Evolutionary conservation across 2,329 filamentous ascomycete genomes (phyloP), one percentile per base, ranked within the genome.

Genomic region (Arthrobotrys iridis): DNA sequence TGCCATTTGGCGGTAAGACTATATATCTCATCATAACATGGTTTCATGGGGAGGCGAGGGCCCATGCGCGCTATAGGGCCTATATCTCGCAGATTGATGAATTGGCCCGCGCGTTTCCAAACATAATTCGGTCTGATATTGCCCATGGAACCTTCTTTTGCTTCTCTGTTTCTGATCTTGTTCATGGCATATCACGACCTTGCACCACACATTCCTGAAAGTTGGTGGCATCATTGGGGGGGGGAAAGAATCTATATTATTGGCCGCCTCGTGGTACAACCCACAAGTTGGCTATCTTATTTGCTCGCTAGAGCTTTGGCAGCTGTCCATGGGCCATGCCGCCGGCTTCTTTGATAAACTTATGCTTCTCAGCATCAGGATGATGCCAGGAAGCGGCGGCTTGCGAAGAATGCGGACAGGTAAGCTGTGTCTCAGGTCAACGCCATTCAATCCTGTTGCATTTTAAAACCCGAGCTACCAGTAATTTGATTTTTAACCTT

Each of bases 391-490:
- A 35, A 70, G 62, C 63, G 62, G 70, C 62, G 62, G 62, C 70
- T 57, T 62, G 45, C 30, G 62, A 67, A 59, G 70, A 74, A 74
- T 63, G 70, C 55, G 55, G 37, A 48, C 52, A 52, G 62, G 57
- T 41, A 41, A 74, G 62, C 40, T 67, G 60, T 74, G 70, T 74
- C 70, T 74, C 62, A 74, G 62, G 55, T 65, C 70, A 74, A 74
- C 70, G 70, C 70, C 62, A 74, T 74, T 67, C 45, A 67, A 67
- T 74, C 62, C 70, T 74, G 70, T 74, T 74, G 70, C 70, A 74
- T 74, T 74, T 74, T 74, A 74, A 74, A 74, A 62, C 55, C 33
- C 52, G 55, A 67, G 57, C 70, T 59, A 74, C 70, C 55, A 60
- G 37, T 62, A 66, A 62, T 62, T 74, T 74, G 62, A 26, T 67